Base-by-base conservation (phyloP, 768 basidiomycete species). In the Clitopilus passeckerianus region DNA sequence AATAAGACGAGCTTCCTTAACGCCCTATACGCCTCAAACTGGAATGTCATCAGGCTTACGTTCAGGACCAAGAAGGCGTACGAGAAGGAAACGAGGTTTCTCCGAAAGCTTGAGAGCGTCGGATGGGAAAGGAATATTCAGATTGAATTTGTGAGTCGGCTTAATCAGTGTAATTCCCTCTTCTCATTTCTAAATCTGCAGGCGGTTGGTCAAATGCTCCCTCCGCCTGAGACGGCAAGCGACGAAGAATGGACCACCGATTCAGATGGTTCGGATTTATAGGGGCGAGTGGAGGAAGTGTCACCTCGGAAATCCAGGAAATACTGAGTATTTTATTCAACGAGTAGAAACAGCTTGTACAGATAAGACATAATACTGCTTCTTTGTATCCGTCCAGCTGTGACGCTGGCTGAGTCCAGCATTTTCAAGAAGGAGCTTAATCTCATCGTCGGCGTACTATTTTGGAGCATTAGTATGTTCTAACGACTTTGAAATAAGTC, bases 401-500 rank as follows among this genome's bases (percentile, higher is more conserved):
- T 50, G 18, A 50, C n/a, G 18, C 4, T 12, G 16, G 3, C 5
- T 1, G 5, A 50, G 46, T 3, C 22, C 5, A 16, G 46, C 6
- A 18, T 10, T 10, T 10, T 12, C 12, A 4, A 50, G 20, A 10
- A 50, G 46, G 18, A 10, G n/a, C 15, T 50, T 12, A 22, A 50
- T 50, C 20, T 50, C 46, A 10, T 20, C 22, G n/a, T 50, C 46
- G 2, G 46, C 20, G n/a, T 50, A 50, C 46, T 50, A 18, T 3
- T 18, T 50, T 7, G 5, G 20, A 50, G 46, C 18, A 12, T 12
- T 5, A 20, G 10, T n/a, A 2, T 9, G 6, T 30, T 3, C 27
- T 7, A 30, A 30, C 27, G 7, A 7, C 27, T 30, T 7, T 3
- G 3, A 30, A 50, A 50, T 20, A 68, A 46, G 66, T 68, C 56